Evolutionary conservation across 1,139 yeast genomes (phyloP).

Genomic region (Candida anutae): DNA sequence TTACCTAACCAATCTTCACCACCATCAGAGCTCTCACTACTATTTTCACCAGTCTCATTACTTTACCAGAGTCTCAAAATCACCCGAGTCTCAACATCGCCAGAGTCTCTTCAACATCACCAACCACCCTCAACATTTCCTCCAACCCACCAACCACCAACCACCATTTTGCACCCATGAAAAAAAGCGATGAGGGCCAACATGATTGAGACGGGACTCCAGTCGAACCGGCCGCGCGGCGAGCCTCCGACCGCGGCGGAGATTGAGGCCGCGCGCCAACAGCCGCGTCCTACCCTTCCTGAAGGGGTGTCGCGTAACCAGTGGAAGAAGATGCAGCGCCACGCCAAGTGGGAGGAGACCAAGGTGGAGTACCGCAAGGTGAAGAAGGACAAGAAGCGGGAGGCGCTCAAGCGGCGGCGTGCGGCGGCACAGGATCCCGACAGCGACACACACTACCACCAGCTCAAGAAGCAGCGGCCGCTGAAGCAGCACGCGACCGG

Average conservation of each 20-base stretch:
- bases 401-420: conserved; percentile 25
- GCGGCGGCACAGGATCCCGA: conserved; percentile 13
- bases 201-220: conserved; percentile 2
- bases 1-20: too few species aligned
- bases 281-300: conserved; percentile 37
- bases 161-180: too few species aligned
- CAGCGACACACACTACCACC: conserved; percentile 15
- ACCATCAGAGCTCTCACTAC: too few species aligned
- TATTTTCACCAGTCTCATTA: too few species aligned
- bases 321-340: conserved; percentile 66
- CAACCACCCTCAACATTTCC: too few species aligned
- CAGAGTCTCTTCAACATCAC: too few species aligned
- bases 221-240: conserved; percentile 2
- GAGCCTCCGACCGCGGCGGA: conserved; percentile 11
- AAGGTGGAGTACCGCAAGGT: conserved; percentile 49
- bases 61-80: too few species aligned
- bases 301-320: conserved; percentile 81
- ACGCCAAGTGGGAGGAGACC: conserved; percentile 53
- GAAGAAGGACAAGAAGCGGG: conserved; percentile 49
- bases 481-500: conserved; percentile 38
- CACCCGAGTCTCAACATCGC: too few species aligned
- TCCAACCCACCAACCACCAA: too few species aligned
- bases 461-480: conserved; percentile 24
- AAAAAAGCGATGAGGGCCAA: too few species aligned
- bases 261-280: conserved; percentile 9